Base-by-base conservation (phyloP, 2,329 filamentous ascomycete genomes). In the Nothopassalora personata region DNA sequence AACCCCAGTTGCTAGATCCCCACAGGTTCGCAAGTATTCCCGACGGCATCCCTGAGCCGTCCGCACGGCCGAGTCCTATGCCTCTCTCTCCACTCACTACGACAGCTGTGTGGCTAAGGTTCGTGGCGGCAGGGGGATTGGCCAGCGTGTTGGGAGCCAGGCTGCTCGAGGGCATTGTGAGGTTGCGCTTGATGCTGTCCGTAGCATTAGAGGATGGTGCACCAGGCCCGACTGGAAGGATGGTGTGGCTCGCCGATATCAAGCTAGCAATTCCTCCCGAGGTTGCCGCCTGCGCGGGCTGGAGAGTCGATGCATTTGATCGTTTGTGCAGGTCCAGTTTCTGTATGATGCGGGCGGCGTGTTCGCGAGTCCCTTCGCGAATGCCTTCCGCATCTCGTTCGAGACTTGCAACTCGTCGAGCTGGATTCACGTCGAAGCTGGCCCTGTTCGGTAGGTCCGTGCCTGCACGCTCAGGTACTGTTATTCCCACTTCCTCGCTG, bases 21-120 rank as follows among this genome's bases (percentile, higher is more conserved):
- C 93, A 97, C 57, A 95, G 83, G 71, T 97, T 97, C 33, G 92
- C 92, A 79, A 96, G 84, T 61, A 97, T 86, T 13, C 90, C 91
- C 53, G 89, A 89, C 1, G 92, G 90, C 75, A 96, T 85, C 46
- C 88, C 84, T n/a, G 81, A 81, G 50, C 80, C 83, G 66, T 86
- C 83, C 60, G 78, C 78, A n/a, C 86, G 85, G 28, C 66, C 64
- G 18, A 85, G 74, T 3, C 82, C 82, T 58, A 91, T 79, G 1
- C 85, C 85, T 60, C 87, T 83, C 69, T 96, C 91, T 54, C 87
- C 88, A 66, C 88, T 90, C 15, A 93, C 84, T 28, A 90, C 81
- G 27, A 97, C 88, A 23, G 92, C 93, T 23, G 86, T 86, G 69
- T 90, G 91, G 75, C 92, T 97, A 68, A 97, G 82, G 63, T 87